A percentile compares a stretch with the other conserved stretches of the same genome.
phyloP scores from a whole-genome alignment of 2,329 filamentous ascomycete genomes.

The Emergomyces pasteurianus region DNA sequence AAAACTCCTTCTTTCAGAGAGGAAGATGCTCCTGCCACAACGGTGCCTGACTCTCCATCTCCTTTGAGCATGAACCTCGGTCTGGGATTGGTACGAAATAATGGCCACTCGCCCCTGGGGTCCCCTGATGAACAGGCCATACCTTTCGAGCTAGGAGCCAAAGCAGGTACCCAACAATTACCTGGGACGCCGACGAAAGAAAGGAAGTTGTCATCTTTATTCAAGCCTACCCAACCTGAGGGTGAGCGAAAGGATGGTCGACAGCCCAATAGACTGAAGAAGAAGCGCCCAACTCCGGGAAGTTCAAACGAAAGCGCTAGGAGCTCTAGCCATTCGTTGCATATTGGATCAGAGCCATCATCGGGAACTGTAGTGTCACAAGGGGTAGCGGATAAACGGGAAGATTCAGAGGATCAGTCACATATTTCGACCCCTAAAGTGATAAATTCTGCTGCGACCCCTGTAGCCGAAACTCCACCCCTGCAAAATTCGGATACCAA shows the following conservation, averaged over 20 bases:
- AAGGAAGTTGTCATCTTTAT: conserved; percentile 55
- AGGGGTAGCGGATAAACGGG: conserved; percentile 16
- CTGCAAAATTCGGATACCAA: conserved; percentile 7
- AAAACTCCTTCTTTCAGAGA: conserved; percentile 16
- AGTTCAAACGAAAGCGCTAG: conserved; percentile 78
- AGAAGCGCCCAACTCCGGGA: conserved; percentile 63
- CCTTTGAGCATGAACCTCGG: neutral
- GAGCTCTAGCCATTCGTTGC: conserved; percentile 74
- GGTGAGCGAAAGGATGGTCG: conserved; percentile 49
- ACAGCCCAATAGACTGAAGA: conserved; percentile 81
- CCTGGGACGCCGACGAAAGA: conserved; percentile 51
- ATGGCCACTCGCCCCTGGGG: neutral
- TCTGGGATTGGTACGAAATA: neutral
- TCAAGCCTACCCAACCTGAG: conserved; percentile 54
- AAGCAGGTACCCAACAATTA: conserved; percentile 28
- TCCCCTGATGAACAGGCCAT: conserved; percentile 7
- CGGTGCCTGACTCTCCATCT: conserved; percentile 5
- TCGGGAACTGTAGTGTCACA: conserved; percentile 21
- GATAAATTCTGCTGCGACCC: conserved; percentile 19
- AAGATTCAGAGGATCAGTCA: conserved; percentile 17
- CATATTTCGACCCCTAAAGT: conserved; percentile 25
- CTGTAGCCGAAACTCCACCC: conserved; percentile 13
- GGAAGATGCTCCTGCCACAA: conserved; percentile 8
- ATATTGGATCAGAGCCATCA: conserved; percentile 28
- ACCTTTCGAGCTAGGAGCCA: conserved; percentile 34